Percentiles rank a stretch among this genome's conserved stretches.
phyloP scores from a whole-genome alignment of 164 flowering plant genomes.

The Warburgia ugandensis region DNA sequence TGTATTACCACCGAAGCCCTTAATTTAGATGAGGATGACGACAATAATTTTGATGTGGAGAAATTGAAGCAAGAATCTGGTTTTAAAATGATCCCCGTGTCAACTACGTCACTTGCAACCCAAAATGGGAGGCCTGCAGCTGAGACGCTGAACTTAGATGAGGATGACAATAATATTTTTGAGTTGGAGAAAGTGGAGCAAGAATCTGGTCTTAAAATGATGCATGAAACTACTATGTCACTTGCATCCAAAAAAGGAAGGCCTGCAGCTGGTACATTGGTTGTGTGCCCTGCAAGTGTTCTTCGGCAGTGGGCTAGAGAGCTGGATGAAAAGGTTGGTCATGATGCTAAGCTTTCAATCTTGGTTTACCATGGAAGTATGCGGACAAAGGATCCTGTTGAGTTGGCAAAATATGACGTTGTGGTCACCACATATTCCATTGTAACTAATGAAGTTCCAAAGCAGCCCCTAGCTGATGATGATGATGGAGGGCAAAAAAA shows the following conservation, averaged over 20 bases:
- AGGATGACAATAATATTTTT: slow-evolving; percentile 56
- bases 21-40: no score
- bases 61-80: no score
- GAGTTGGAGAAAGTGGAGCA: slow-evolving; percentile 26
- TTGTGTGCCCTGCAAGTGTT: slow-evolving; percentile 97
- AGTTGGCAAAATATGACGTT: slow-evolving; percentile 81
- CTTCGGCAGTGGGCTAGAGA: slow-evolving; percentile 95
- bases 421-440: slow-evolving; percentile 92
- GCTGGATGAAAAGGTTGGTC: slow-evolving; percentile 73
- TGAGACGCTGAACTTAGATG: slow-evolving; percentile 85
- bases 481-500: slow-evolving; percentile 59
- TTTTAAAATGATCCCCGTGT: no score
- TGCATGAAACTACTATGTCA: slow-evolving; percentile 15
- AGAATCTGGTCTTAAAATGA: slow-evolving; percentile 23
- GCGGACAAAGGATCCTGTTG: slow-evolving; percentile 72
- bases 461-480: slow-evolving; percentile 71
- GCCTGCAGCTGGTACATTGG: slow-evolving; percentile 86
- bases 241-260: slow-evolving; percentile 39
- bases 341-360: slow-evolving; percentile 55
- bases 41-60: no score
- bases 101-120: no score
- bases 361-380: slow-evolving; percentile 81
- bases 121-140: no score
- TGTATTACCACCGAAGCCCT: no score
- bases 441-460: slow-evolving; percentile 95